Base-by-base conservation (phyloP, 208 protist species). In the Trypanosoma platydactyli region DNA sequence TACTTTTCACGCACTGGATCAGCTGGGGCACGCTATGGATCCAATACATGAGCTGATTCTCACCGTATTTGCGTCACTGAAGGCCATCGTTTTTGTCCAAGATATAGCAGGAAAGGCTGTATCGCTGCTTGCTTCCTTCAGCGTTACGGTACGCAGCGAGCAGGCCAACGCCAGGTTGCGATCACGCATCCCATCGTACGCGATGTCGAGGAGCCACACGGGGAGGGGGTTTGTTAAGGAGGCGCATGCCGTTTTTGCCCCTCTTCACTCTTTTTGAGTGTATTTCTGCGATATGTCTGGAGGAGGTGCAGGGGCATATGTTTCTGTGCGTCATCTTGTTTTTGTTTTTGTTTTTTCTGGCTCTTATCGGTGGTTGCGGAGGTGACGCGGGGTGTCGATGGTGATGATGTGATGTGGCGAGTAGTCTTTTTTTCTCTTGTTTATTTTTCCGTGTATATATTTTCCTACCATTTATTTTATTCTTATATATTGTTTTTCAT, bases 171-270 rank as follows among this genome's bases (percentile, higher is more conserved):
- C 64, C 11, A 53, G 64, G 20, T 25, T 70, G 35, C 67, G 67
- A 45, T 61, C 55, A 30, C 55, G 67, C 22, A 46, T 73, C 2
- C 67, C 67, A 11, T 29, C 29, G 16, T 56, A 73, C 40, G 30
- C 52, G 16, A 73, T 73, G 67, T 30, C 67, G n/a, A 29, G 67
- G 44, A 60, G 57, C 29, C 56, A 48, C 40, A 73, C 67, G 11
- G n/a, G 45, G 40, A 56, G 44, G 29, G 42, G 59, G 15, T 73
- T 57, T 52, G 7, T 70, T 1, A 5, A 2, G 41, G 24, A 1
- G 20, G 38, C 18, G 12, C 64, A 54, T 45, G 11, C 38, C 27
- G 40, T 55, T n/a, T 63, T 58, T 38, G 18, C 25, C 7, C 41
- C 42, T 20, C 52, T 69, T 59, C 44, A 22, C 40, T 22, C 45